Evolutionary conservation across 768 basidiomycete genomes (phyloP).

Genomic region (Hericium coralloides): DNA sequence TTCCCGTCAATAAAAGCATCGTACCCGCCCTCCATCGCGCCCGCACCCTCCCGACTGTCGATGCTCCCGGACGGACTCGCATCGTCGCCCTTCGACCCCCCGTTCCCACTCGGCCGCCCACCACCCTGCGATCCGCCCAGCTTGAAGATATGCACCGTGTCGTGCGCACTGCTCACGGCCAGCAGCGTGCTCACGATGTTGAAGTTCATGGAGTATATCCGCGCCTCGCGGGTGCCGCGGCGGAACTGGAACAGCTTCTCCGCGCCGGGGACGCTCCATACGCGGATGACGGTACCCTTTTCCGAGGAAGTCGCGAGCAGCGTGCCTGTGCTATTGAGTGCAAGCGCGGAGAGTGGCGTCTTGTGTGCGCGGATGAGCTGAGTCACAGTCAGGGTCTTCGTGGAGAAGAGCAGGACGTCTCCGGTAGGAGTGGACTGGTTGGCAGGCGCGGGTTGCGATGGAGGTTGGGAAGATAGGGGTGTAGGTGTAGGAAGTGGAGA

Average conservation of each 20-base stretch:
- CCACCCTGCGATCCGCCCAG: constrained; percentile 35
- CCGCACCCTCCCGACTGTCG: constrained; percentile 53
- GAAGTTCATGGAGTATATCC: constrained; percentile 81
- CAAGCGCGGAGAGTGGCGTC: constrained; percentile 78
- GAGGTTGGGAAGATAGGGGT: constrained; percentile 36
- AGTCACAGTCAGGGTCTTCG: constrained; percentile 80
- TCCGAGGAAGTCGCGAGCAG: constrained; percentile 90
- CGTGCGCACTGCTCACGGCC: constrained; percentile 85
- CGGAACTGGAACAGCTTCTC: constrained; percentile 96
- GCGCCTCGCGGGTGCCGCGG: constrained; percentile 77
- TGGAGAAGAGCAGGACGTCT: constrained; percentile 93
- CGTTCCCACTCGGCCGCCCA: constrained; percentile 11
- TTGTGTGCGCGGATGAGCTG: constrained; percentile 99
- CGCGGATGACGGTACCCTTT: constrained; percentile 95
- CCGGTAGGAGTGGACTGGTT: constrained; percentile 40
- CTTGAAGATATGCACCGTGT: constrained; percentile 96
- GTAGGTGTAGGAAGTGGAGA: constrained; percentile 85
- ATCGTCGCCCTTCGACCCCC: constrained; percentile 23
- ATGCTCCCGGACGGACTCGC: constrained; percentile 59
- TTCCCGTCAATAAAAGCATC: constrained; percentile 78
- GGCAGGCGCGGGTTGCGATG: constrained; percentile 24
- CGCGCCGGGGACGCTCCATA: constrained; percentile 84
- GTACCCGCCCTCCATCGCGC: constrained; percentile 66
- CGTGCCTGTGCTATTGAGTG: constrained; percentile 80
- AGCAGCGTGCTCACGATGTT: constrained; percentile 78